phyloP scores from a whole-genome alignment of 208 protist genomes.

The Trypanosoma rangeli region DNA sequence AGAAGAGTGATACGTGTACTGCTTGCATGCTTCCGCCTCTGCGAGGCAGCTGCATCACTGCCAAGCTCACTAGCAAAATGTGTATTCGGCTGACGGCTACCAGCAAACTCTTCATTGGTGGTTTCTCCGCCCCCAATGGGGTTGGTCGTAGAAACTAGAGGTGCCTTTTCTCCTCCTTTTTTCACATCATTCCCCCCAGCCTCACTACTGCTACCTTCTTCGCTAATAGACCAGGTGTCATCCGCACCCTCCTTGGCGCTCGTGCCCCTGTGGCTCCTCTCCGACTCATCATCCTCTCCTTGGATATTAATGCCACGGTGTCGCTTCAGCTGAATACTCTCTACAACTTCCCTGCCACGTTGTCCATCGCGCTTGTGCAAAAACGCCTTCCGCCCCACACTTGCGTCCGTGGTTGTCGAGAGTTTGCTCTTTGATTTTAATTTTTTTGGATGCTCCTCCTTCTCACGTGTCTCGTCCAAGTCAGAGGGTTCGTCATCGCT shows the following conservation, averaged over 20 bases:
- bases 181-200: background rate
- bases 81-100: slow-evolving; percentile 7
- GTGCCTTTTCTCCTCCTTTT: background rate
- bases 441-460: slow-evolving; percentile 2
- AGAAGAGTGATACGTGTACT: slow-evolving; percentile 36
- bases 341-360: slow-evolving; percentile 29
- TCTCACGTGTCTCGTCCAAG: slow-evolving; percentile 17
- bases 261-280: background rate
- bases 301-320: slow-evolving; percentile 41
- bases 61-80: background rate
- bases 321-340: slow-evolving; percentile 53
- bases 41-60: background rate
- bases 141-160: background rate
- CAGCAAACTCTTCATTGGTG: slow-evolving; percentile 34
- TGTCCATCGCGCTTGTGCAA: background rate
- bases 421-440: background rate
- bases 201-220: slow-evolving; percentile 14
- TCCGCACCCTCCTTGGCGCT: background rate
- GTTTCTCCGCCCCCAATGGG: background rate
- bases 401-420: background rate
- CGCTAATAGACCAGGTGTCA: background rate
- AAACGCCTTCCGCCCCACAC: slow-evolving; percentile 10
- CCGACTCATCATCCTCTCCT: slow-evolving; percentile 12
- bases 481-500: slow-evolving; percentile 15
- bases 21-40: slow-evolving; percentile 4